Evolutionary conservation across 441 rosid genomes (phyloP), one percentile per base, ranked within the genome.

Genomic region (Erysimum pusillum): DNA sequence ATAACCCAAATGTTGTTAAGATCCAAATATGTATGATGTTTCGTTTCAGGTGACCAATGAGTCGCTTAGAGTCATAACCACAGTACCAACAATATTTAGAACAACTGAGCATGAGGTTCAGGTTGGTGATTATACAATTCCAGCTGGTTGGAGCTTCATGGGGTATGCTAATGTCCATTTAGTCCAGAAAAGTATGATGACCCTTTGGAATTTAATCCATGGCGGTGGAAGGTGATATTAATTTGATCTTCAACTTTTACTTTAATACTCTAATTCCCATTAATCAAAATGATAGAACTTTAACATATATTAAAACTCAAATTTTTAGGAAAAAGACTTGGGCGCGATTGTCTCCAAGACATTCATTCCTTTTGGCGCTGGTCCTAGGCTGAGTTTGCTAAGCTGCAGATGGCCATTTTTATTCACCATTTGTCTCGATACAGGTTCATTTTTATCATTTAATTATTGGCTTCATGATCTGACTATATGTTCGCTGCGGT

Each of bases 201-300:
- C 17, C 80, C 80, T 62, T 31, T 69, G 0, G 25, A 20, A 46
- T 76, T 76, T 57, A 54, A 71, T 70, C 80, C 76, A 63, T 70
- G 80, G 80, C 64, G 80, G 1, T 76, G 80, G 80, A 31, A 70
- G 80, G 77, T 73, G 9, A 57, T 56, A 11, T 14, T 22, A 22
- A 22, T 22, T 22, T 22, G 25, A 22, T 22, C 25, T 22, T 22
- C 25, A 22, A 22, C 25, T 22, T 22, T 22, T 22, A 22, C 25
- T 22, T 22, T 1, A 1, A 22, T 22, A 4, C 4, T 3, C 12
- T 52, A 3, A 9, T 46, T 4, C 25, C 14, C 14, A 44, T n/a
- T 45, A 0, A 1, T 78, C 32, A 15, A 32, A 17, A 7, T 34
- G 36, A 36, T 59, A 59, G 1, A 32, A 15, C 4, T 32, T 32